Evolutionary conservation across 148 eudicot species (phyloP), one percentile per base, ranked within the genome.

Genomic region (Dianthus caryophyllus): DNA sequence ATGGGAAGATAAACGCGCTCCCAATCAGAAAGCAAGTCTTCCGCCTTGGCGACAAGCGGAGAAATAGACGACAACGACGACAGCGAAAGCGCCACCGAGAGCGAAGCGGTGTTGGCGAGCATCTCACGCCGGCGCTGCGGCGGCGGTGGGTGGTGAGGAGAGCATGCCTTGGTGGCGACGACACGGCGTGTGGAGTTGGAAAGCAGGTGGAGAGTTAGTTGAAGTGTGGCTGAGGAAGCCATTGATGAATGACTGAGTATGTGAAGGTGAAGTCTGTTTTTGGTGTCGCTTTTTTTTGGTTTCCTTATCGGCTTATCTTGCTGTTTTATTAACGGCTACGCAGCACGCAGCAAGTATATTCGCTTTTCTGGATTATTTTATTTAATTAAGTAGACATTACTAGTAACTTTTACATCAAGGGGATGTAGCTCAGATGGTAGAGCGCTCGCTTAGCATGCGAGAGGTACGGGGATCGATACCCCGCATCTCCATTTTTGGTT

Each of bases 371-470:
- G 71, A 68, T 68, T 25, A n/a, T 7, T 60, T 0, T 1, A 17
- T 17, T n/a, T 60, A 31, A 2, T 11, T 0, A 14, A 1, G 33
- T 54, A 22, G 0, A 24, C 24, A 54, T n/a, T 4, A 54, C 5
- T n/a, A n/a, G n/a, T n/a, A n/a, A n/a, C n/a, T n/a, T n/a, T n/a
- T n/a, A n/a, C n/a, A n/a, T n/a, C n/a, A 31, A 0, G 95, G 97
- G 97, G 97, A 84, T 91, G 97, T 88, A 91, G 97, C 91, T 88
- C 97, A 91, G 97, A 88, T 91, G 91, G 96, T 91, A 88, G 97
- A 88, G 97, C 95, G 91, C 96, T 86, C 89, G 89, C 90, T 91
- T 88, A 86, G 89, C 91, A 84, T 91, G 90, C 90, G 90, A 88
- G 96, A 84, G 90, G 92, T 83, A 84, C 87, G 96, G 96, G 87